Evolutionary conservation across 2,329 filamentous ascomycete species (phyloP), one percentile per base, ranked within the genome.

Genomic region (Colletotrichum sidae): DNA sequence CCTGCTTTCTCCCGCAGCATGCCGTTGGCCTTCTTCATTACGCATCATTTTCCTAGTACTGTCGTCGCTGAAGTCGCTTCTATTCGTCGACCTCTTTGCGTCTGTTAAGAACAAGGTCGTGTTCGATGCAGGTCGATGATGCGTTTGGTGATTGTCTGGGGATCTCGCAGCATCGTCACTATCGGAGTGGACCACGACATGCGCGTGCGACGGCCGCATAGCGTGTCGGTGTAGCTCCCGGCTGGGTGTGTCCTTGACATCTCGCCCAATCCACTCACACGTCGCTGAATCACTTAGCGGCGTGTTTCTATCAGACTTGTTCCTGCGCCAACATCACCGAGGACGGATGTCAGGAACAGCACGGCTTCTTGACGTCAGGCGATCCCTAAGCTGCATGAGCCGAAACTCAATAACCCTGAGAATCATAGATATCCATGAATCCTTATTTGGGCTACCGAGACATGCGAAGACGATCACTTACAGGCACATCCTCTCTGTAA

Each of bases 381-480:
- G 25, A 25, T 25, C 25, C 25, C 25, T 5, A 25, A 5, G 25
- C 25, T 25, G 25, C 25, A 25, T 25, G 25, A 25, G 25, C 25
- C 25, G 25, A 25, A 4, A 25, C 25, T 5, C 4, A 5, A 25
- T 25, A 25, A 25, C 25, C 25, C 25, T 25, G 25, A 25, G 25
- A 25, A 25, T 25, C 25, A 25, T 25, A 25, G 25, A 25, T 25
- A 25, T 5, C 25, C 25, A 4, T 25, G 25, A 25, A 25, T 17
- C 37, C 42, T 34, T 25, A 8, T 45, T 15, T 17, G 25, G 47
- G 12, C 46, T n/a, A 10, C 37, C 44, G 13, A 47, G 12, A 11
- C 37, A 53, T 61, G 42, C 47, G 42, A 35, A 34, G 46, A 37
- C 47, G 47, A 62, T 65, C 52, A 39, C 50, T 56, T 54, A 39